A percentile compares a stretch with the other conserved stretches of the same genome.
These are phyloP conservation scores for Calocybe cyanea DNA, from an alignment of 768 basidiomycete species.

Conservation along the genomic window DNA sequence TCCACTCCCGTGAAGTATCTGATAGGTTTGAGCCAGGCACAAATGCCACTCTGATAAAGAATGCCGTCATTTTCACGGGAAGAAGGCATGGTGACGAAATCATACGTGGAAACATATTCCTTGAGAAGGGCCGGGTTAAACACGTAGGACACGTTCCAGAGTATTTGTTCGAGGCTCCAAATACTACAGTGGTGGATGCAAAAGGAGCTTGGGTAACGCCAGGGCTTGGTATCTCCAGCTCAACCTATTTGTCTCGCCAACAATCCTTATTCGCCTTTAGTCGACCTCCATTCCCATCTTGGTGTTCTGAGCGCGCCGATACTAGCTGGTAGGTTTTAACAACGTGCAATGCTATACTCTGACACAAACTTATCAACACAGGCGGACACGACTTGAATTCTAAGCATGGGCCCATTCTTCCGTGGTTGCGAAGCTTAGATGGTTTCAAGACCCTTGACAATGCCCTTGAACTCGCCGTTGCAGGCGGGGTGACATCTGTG, in stretches of 20 bases:
- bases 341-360: too few species aligned
- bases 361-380: background rate
- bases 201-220: conserved; percentile 68
- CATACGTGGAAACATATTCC: conserved; percentile 59
- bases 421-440: conserved; percentile 81
- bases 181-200: conserved; percentile 55
- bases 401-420: conserved; percentile 59
- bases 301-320: conserved; percentile 69
- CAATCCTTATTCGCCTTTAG: conserved; percentile 30
- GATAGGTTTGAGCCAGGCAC: conserved; percentile 70
- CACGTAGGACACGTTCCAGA: conserved; percentile 51
- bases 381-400: conserved; percentile 65
- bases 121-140: conserved; percentile 64
- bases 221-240: conserved; percentile 42
- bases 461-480: conserved; percentile 65
- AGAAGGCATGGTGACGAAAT: conserved; percentile 49
- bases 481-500: conserved; percentile 86
- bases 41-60: conserved; percentile 61
- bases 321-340: conserved; percentile 29
- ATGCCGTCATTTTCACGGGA: conserved; percentile 68
- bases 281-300: conserved; percentile 78
- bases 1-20: conserved; percentile 42
- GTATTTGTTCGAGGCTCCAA: conserved; percentile 29
- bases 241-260: conserved; percentile 8
- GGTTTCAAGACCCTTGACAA: conserved; percentile 86